phyloP scores from a whole-genome alignment of 176 grass and related monocot genomes.

The Oryza australiensis region DNA sequence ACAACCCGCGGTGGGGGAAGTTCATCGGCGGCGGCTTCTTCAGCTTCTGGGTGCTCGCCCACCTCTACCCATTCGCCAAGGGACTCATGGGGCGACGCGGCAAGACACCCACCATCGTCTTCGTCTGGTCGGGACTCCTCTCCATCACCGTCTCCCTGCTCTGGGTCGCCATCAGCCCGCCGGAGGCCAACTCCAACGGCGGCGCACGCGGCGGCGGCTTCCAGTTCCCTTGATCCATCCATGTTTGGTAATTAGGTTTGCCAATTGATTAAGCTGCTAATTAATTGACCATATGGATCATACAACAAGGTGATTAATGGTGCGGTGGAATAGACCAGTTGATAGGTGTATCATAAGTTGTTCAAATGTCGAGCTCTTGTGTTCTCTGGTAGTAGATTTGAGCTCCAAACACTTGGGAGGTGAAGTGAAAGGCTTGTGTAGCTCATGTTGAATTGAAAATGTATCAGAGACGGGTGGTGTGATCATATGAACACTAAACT shows the following conservation, averaged over 20 bases:
- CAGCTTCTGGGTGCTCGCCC: constrained; percentile 86
- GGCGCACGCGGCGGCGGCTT: constrained; percentile 36
- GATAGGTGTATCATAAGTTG: not conserved
- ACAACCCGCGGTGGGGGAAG: constrained; percentile 82
- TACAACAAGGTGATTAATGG: not conserved
- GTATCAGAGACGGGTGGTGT: not conserved
- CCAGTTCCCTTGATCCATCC: constrained; percentile 60
- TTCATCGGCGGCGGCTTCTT: constrained; percentile 84
- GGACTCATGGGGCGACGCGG: constrained; percentile 81
- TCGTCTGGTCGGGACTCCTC: constrained; percentile 77
- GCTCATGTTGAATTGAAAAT: not conserved
- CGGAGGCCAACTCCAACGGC: constrained; percentile 18
- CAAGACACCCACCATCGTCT: constrained; percentile 90
- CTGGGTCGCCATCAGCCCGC: constrained; percentile 82
- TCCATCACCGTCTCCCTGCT: constrained; percentile 80
- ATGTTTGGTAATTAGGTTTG: not conserved
- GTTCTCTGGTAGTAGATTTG: not conserved
- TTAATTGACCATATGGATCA: not conserved
- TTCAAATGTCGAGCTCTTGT: not conserved
- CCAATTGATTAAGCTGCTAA: not conserved
- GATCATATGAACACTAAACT: constrained; percentile 9
- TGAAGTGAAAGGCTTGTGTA: not conserved
- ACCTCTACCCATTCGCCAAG: constrained; percentile 85
- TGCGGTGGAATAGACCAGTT: not conserved
- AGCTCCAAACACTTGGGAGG: not conserved